Percentiles rank a stretch among this genome's conserved stretches.
Conservation (phyloP, 78 protist species). For the Guillardia theta region DNA sequence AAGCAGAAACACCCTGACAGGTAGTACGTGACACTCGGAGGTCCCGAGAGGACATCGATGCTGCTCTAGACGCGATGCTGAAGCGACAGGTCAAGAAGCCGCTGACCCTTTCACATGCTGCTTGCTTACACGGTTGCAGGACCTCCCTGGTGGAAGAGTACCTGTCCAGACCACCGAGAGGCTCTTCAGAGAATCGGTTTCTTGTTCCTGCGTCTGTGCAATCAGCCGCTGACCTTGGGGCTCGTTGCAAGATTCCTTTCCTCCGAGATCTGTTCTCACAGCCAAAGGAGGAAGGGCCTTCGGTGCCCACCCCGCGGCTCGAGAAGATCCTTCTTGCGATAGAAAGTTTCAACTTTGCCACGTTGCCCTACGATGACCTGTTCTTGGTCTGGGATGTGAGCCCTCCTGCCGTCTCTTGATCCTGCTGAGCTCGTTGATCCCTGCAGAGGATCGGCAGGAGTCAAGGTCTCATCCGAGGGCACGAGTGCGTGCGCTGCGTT, state of each 20-base stretch:
- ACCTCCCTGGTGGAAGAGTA: neutral
- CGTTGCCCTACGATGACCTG: neutral
- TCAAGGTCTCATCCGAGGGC: neutral
- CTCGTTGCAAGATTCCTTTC: neutral
- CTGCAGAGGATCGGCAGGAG: neutral
- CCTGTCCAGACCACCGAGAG: slow-evolving; percentile 14
- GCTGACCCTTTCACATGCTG: neutral
- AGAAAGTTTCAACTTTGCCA: neutral
- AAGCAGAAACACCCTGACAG: neutral
- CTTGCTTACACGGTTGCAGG: no score
- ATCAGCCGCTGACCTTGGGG: neutral
- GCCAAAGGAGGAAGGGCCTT: neutral
- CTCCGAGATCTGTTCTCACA: no score
- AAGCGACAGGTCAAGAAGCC: neutral
- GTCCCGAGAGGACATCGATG: neutral
- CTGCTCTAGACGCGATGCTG: neutral
- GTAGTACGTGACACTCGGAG: neutral
- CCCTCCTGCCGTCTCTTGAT: neutral
- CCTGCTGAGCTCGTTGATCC: neutral
- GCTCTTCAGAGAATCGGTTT: neutral
- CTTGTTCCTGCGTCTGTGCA: no score
- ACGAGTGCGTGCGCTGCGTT: slow-evolving; percentile 13
- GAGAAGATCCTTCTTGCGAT: neutral
- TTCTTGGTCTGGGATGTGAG: neutral
- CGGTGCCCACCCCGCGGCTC: neutral